Base-by-base conservation (phyloP, 768 basidiomycete species). In the Tulasnella sp. region DNA sequence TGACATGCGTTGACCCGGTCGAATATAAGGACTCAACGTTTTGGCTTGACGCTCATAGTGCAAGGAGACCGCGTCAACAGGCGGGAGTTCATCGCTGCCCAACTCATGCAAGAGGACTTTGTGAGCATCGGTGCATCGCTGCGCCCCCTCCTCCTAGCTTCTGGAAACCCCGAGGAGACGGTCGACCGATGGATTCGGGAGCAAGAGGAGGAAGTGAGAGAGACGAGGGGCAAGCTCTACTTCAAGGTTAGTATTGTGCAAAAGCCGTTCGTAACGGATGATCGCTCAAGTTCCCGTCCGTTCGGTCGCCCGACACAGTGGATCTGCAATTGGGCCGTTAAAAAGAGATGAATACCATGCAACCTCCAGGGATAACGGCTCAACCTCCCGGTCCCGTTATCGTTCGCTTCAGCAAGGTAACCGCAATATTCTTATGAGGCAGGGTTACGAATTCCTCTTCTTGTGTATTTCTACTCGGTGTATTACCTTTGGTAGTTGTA, bases 111-210 rank as follows among this genome's bases (percentile, higher is more conserved):
- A 28, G 58, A 60, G 28, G 58, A 60, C 28, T 60, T 60, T 60
- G 58, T 24, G 24, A 24, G 20, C 22, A 60, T 60, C 20, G 58
- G 58, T 2, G 58, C 58, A 22, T 20, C 28, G 12, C 24, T 78
- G 31, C 50, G 64, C 11, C 77, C 77, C 34, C 44, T 78, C 14
- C 41, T 78, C 46, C 20, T 78, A 34, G 44, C 76, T 37, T 54
- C 44, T 14, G 77, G 77, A 11, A 50, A 78, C n/a, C 40, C 54
- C 64, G 50, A 1, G 64, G 54, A 78, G n/a, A 69, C 64, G 40
- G 50, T 78, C 31, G 77, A 78, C 31, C 7, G 58, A 4, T 60
- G 58, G 58, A 22, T 60, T n/a, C 58, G 24, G 7, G 58, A 28
- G 22, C 58, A 22, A 22, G 58, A 24, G 24, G 58, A 18, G n/a